A percentile compares a stretch with the other conserved stretches of the same genome.
phyloP scores from a whole-genome alignment of 345 rosid genomes.

The Gossypium bickii region DNA sequence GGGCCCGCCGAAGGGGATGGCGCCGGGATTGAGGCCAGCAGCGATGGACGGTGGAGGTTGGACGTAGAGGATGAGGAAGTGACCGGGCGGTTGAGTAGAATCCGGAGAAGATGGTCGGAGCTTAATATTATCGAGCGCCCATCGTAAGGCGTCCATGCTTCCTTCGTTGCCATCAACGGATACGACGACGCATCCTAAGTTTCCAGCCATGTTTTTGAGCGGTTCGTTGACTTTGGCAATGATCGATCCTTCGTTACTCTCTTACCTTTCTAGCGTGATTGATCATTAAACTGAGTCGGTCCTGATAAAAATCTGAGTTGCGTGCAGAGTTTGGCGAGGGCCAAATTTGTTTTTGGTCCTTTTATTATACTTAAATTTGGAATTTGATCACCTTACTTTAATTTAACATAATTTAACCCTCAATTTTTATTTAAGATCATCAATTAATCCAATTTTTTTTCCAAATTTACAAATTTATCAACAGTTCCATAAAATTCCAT shows the following conservation, averaged over 20 bases:
- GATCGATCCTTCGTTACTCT: not conserved
- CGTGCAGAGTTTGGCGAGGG: not conserved
- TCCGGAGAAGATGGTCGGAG: conserved; percentile 53
- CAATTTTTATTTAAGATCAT: no score
- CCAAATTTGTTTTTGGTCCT: no score
- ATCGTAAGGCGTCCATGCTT: conserved; percentile 80
- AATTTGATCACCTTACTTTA: no score
- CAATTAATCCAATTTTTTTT: no score
- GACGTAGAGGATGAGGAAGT: conserved; percentile 66
- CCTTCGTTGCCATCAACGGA: conserved; percentile 89
- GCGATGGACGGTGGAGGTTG: conserved; percentile 81
- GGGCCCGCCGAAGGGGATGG: conserved; percentile 92
- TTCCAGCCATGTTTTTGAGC: conserved; percentile 38
- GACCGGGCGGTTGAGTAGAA: conserved; percentile 33
- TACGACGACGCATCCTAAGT: conserved; percentile 60
- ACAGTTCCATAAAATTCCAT: no score
- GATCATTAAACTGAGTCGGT: not conserved
- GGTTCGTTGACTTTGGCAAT: not conserved
- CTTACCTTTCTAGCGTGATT: not conserved
- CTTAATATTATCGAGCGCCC: conserved; percentile 76
- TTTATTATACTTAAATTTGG: no score
- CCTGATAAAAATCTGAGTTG: not conserved
- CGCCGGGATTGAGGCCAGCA: conserved; percentile 68
- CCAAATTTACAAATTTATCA: no score
- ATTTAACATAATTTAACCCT: no score